phyloP scores from a whole-genome alignment of 2,329 filamentous ascomycete species.

The Botrytis squamosa region DNA sequence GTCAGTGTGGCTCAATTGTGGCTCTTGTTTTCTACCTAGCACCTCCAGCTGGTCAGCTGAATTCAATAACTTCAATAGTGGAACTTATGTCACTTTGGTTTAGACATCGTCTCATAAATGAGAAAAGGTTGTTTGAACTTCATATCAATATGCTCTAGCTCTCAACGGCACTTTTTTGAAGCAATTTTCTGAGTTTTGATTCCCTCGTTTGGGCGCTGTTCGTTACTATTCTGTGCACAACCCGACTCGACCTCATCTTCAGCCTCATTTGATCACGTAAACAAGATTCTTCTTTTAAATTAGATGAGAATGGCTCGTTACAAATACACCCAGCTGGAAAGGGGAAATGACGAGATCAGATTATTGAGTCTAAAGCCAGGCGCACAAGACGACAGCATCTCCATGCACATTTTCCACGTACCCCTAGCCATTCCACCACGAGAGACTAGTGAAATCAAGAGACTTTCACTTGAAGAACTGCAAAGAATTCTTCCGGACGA shows the following conservation, averaged over 20 bases:
- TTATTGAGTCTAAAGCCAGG: neutral
- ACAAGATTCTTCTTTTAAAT: neutral
- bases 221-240: neutral
- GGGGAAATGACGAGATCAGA: neutral
- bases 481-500: neutral
- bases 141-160: neutral
- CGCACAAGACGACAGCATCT: neutral
- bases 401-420: neutral
- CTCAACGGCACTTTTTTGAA: neutral
- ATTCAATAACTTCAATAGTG: neutral
- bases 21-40: neutral
- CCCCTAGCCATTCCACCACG: neutral
- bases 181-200: neutral
- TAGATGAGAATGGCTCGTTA: neutral
- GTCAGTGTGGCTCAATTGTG: neutral
- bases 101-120: too few species aligned
- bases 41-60: neutral
- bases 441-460: neutral
- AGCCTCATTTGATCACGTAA: neutral
- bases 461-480: neutral
- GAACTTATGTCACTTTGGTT: neutral
- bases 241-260: neutral
- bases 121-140: neutral
- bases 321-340: neutral
- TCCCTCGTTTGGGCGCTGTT: neutral